Evolutionary conservation across 2,329 filamentous ascomycete genomes (phyloP).

Genomic region (Pseudopithomyces chartarum): DNA sequence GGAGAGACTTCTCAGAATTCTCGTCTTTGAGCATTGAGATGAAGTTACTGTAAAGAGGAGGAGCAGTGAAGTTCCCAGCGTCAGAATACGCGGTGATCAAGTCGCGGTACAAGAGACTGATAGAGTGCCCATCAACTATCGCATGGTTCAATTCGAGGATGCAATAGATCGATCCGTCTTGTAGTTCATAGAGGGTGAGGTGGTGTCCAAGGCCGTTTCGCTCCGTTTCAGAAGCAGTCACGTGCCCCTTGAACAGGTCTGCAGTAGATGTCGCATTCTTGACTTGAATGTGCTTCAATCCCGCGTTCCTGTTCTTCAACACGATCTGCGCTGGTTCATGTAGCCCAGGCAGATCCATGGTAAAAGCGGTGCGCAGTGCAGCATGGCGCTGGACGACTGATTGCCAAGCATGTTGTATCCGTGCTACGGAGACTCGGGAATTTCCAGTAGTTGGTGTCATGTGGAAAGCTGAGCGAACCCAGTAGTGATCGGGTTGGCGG

Average conservation of each 20-base stretch:
- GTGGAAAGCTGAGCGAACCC: background rate
- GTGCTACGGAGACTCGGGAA: background rate
- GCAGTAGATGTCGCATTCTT: background rate
- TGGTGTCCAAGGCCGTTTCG: background rate
- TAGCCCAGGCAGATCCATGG: constrained; percentile 16
- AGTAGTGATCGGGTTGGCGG: background rate
- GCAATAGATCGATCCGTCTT: background rate
- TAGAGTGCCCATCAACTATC: constrained; percentile 6
- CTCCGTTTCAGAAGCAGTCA: background rate
- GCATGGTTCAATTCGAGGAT: background rate
- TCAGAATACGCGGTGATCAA: constrained; percentile 38
- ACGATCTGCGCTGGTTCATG: constrained; percentile 20
- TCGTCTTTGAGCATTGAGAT: constrained; percentile 23
- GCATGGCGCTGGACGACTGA: constrained; percentile 18
- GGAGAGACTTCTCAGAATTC: constrained; percentile 31
- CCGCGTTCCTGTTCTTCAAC: constrained; percentile 2
- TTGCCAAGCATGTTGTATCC: constrained; percentile 18
- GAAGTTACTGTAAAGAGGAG: constrained; percentile 39
- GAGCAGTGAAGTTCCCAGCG: constrained; percentile 15
- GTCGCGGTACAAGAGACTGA: constrained; percentile 9
- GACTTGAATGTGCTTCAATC: background rate
- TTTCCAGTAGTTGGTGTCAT: background rate
- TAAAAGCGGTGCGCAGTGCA: constrained; percentile 20
- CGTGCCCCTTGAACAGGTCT: background rate
- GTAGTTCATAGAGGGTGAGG: background rate